These are phyloP conservation scores for Solanum sitiens DNA, from an alignment of 257 asterid genomes.

Conservation along the genomic window DNA sequence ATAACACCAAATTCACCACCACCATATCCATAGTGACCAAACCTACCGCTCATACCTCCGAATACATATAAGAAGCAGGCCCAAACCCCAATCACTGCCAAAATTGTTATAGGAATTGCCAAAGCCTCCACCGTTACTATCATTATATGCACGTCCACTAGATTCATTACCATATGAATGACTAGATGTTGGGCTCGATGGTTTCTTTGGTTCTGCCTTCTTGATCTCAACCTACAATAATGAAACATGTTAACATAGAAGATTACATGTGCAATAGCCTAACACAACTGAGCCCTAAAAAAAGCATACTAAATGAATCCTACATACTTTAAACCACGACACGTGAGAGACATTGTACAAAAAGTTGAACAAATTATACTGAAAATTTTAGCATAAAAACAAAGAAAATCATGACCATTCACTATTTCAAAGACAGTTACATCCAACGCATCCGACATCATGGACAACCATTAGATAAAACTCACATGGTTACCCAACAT, in stretches of 20 bases:
- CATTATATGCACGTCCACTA: constrained; percentile 81
- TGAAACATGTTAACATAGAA: constrained; percentile 90
- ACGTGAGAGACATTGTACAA: neutral
- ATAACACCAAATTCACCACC: constrained; percentile 73
- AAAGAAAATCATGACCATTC: neutral
- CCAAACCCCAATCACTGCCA: constrained; percentile 58
- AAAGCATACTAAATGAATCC: neutral
- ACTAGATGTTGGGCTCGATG: constrained; percentile 77
- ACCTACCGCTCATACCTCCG: constrained; percentile 45
- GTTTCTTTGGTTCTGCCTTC: constrained; percentile 99
- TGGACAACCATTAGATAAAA: neutral
- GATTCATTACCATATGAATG: constrained; percentile 80
- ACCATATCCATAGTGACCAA: constrained; percentile 67
- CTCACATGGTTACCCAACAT: constrained; percentile 87
- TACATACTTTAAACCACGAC: neutral
- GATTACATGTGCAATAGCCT: constrained; percentile 26
- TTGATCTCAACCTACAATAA: constrained; percentile 99
- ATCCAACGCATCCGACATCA: neutral
- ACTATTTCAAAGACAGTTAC: neutral
- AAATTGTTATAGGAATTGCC: constrained; percentile 57
- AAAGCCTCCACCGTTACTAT: constrained; percentile 71
- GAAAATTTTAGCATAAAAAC: neutral
- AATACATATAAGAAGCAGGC: constrained; percentile 82
- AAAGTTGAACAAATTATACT: neutral
- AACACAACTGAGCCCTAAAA: constrained; percentile 28